Base-by-base conservation (phyloP, 176 grass and related monocot species). In the Musa troglodytarum region DNA sequence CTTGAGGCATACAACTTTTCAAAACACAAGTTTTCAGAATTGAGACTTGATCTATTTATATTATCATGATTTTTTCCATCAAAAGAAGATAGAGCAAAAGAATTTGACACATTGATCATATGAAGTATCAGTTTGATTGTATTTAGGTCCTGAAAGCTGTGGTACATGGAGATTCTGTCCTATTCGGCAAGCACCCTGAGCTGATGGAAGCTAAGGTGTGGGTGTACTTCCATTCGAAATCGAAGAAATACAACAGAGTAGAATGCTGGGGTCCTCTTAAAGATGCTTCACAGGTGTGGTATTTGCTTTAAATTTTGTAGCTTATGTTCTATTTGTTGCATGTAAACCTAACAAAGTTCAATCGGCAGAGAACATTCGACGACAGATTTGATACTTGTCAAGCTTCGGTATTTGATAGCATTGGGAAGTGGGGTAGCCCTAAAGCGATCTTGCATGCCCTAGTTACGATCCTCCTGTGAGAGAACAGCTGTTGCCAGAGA, bases 261-360 rank as follows among this genome's bases (percentile, higher is more conserved):
- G 94, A 97, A 76, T 97, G 90, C 71, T 97, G 94, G 94, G 94
- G 94, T 9, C 79, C 94, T 69, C 90, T 93, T 29, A 83, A 70
- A 43, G 86, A 90, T 20, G 93, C 93, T 24, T 70, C 74, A 34
- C 83, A 91, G 88, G 91, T 84, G 34, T 43, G 34, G 0, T 43
- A 43, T 43, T 9, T 23, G 53, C 23, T 51, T 20, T 24, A 11
- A 79, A 14, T 56, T 62, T 2, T 9, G 20, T 25, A 52, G 0
- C 9, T 28, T 16, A 11, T 15, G 11, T 28, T 29, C 21, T 29
- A 11, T 52, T 17, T 50, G 17, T 78, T 69, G 52, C 8, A 43
- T 13, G 0, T 13, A 75, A 65, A 62, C 68, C 54, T 63, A 1
- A 34, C 51, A 16, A 63, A 49, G 14, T 80, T 50, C 13, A 29